Percentiles rank a stretch among this genome's conserved stretches.
These are phyloP conservation scores for Lobosporangium transversale DNA, from an alignment of 192 early-diverging fungal species.

Conservation along the genomic window DNA sequence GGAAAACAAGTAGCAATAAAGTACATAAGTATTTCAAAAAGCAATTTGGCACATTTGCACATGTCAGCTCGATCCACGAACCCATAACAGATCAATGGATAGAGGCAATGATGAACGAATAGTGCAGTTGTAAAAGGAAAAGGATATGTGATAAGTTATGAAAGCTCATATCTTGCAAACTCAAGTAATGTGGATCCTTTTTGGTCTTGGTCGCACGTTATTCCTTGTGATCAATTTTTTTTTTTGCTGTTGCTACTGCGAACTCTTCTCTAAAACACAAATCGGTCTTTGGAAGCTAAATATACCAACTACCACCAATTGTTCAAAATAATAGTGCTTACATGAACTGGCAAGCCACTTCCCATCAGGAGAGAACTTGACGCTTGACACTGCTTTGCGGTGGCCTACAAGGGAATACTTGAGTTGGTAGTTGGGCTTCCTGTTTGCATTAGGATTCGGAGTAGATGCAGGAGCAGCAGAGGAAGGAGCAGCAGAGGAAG, in stretches of 20 bases:
- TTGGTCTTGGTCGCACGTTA: not conserved
- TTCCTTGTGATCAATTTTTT: not conserved
- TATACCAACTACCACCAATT: too few species aligned
- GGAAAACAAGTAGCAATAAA: not conserved
- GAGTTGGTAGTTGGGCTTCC: slow-evolving; percentile 86
- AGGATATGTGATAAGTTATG: too few species aligned
- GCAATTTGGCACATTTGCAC: too few species aligned
- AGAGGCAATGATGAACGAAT: not conserved
- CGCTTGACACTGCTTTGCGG: slow-evolving; percentile 91
- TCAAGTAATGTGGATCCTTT: too few species aligned
- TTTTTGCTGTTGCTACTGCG: not conserved
- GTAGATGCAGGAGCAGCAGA: too few species aligned
- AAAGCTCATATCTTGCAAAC: too few species aligned
- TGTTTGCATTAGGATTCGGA: too few species aligned
- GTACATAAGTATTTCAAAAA: too few species aligned
- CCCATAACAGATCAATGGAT: too few species aligned
- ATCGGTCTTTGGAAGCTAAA: too few species aligned
- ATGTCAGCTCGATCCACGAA: too few species aligned
- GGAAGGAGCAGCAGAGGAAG: slow-evolving; percentile 12
- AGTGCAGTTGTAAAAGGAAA: not conserved
- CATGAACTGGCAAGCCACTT: slow-evolving; percentile 93
- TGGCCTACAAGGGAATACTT: slow-evolving; percentile 93
- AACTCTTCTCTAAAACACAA: not conserved
- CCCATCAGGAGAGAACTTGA: slow-evolving; percentile 98
- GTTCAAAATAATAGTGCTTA: too few species aligned